These are phyloP conservation scores for Colletotrichum higginsianum DNA, from an alignment of 2,329 filamentous ascomycete species.

Conservation along the genomic window DNA sequence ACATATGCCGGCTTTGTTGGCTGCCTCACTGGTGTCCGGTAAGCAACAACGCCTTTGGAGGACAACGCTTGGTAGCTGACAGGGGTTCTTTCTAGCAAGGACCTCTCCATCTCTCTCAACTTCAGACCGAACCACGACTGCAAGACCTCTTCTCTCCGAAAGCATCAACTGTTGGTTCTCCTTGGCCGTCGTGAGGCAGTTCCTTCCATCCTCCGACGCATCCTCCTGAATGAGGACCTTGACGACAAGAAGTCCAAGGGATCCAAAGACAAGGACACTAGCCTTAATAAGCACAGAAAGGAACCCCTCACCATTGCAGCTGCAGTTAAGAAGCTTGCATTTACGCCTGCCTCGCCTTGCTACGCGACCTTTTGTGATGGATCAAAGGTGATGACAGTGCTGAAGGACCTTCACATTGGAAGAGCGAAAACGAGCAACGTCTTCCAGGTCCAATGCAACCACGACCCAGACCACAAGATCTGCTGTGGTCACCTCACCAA, in stretches of 20 bases:
- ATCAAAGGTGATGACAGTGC: conserved; percentile 61
- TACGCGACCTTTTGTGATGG: conserved; percentile 71
- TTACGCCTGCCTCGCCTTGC: conserved; percentile 64
- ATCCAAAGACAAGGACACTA: not conserved
- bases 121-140: conserved; percentile 65
- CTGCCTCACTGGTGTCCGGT: conserved; percentile 64
- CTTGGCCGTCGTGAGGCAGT: conserved; percentile 68
- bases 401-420: conserved; percentile 68
- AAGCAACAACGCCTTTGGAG: conserved; percentile 31
- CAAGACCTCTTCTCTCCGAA: conserved; percentile 51
- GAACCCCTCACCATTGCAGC: not conserved
- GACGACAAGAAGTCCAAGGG: not conserved
- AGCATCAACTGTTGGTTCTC: conserved; percentile 68
- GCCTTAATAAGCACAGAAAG: not conserved
- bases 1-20: conserved; percentile 68
- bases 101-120: conserved; percentile 64
- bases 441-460: conserved; percentile 72
- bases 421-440: conserved; percentile 58
- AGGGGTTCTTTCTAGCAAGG: conserved; percentile 47
- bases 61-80: not conserved
- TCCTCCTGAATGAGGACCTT: conserved; percentile 41
- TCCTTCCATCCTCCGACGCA: conserved; percentile 62
- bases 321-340: conserved; percentile 48
- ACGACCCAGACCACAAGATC: conserved; percentile 56
- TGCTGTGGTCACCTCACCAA: not conserved